Base-by-base conservation (phyloP, 352 stramenopile genomes). In the Globisporangium canariense region DNA sequence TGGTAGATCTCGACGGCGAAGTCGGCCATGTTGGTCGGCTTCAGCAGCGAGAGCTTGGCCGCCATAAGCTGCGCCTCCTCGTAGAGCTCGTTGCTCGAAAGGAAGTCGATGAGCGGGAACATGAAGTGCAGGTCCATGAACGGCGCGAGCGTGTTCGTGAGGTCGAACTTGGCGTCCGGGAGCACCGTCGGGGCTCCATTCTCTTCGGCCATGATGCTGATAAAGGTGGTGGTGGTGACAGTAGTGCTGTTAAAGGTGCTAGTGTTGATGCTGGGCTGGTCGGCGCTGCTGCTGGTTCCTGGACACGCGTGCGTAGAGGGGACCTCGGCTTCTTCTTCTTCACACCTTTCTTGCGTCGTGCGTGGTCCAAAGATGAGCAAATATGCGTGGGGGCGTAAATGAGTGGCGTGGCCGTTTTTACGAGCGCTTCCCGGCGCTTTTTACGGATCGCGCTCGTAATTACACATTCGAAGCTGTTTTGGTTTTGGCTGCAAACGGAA, bases 91-190 rank as follows among this genome's bases (percentile, higher is more conserved):
- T 88, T 89, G 65, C 85, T 93, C 22, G 83, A 85, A 46, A 98
- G 69, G 68, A 98, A 98, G 71, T 98, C 94, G 65, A 99, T 94
- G 52, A 99, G 79, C 66, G 94, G 94, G 81, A 99, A 98, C 86
- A 99, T 97, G 76, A 98, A 98, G 89, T 99, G 96, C 51, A 97
- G 83, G 71, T 99, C 96, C 80, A 99, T 94, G 76, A 97, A 98
- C 58, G 94, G 91, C 62, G 91, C 94, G 62, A 98, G 83, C 66
- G 81, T 86, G 70, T 97, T 96, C 54, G 96, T 99, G 58, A 99
- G 82, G 74, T 98, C 94, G 78, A 97, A 98, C 68, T 90, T 79
- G 62, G 86, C 76, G 45, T 91, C 78, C 9, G 81, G 77, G 18
- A 74, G 71, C 45, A 88, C 83, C 46, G 66, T 69, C 55, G 73